Evolutionary conservation across 2,329 filamentous ascomycete species (phyloP), one percentile per base, ranked within the genome.

Genomic region (Plenodomus biglobosus): DNA sequence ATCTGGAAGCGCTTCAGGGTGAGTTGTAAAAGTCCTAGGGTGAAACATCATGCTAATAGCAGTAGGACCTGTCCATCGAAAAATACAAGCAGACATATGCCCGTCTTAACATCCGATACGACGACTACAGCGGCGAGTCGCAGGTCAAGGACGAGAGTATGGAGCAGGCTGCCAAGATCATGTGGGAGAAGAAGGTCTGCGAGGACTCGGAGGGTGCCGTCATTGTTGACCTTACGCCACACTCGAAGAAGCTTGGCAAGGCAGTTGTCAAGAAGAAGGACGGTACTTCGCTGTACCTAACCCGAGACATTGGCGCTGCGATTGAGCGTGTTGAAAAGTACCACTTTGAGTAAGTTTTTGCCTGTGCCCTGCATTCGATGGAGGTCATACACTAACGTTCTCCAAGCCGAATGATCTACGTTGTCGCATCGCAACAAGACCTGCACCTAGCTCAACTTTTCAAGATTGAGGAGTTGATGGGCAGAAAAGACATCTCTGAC

Each of bases 111-210:
- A 85, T 86, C 59, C 74, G 76, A 46, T 86, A 85, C 59, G 82
- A 85, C 55, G 81, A 83, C 46, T 86, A 86, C 71, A 83, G 83
- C 11, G 86, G 86, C 20, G 86, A 90, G 70, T 88, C 85, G 0
- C 83, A 85, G 48, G 80, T 86, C 57, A 80, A 80, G 63, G 74
- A 78, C 15, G 80, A 84, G 63, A 85, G 82, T 47, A 83, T 89
- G 73, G 76, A 80, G 8, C 73, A 76, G 34, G 85, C 85, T 1
- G 83, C 85, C 40, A 70, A 79, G 21, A 71, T 78, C 0, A 76
- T 90, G 68, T 76, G 80, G 56, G 79, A 83, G 45, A 80, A 80
- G 45, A 80, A 80, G 1, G 75, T 88, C 13, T 82, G 80, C 2
- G 83, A 88, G 59, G 76, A 83, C 46, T 82, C 80, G 19, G 83